Evolutionary conservation across 2,329 filamentous ascomycete genomes (phyloP), one percentile per base, ranked within the genome.

Genomic region (Ascochyta clinopodiicola): DNA sequence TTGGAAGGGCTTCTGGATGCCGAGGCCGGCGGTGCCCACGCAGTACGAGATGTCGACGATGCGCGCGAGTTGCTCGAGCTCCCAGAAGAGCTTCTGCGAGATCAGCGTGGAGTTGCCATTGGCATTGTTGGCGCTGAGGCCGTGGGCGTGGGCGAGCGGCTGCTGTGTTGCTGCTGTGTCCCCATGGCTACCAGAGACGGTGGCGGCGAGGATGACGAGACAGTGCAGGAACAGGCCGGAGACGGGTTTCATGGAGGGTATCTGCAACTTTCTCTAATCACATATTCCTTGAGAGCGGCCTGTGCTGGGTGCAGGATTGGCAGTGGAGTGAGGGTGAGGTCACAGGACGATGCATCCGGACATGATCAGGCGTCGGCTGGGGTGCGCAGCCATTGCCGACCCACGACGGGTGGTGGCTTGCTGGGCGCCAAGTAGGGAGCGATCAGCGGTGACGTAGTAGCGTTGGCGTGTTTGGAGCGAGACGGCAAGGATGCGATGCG

Each of bases 41-140:
- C 95, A 99, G 78, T 98, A 98, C 43, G 92, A 82, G 56, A 98
- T 95, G 74, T 99, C 95, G 60, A 97, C 94, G 24, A 98, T 84
- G 49, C 93, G 88, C n/a, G 94, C 86, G 51, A 94, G 81, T 68
- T 96, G 90, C 76, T 97, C 92, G 13, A 99, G 86, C 17, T 91
- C 88, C 55, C 84, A 80, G 77, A 96, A 98, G 58, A 97, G 82
- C 22, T 80, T 69, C 25, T 77, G 69, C 4, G 89, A 87, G 51
- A 95, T 73, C 29, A 72, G 66, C 60, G 68, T 74, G 59, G 67
- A 68, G 59, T 69, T 70, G 62, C 43, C 56, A 42, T 57, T 46
- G 44, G 53, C 63, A 45, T 48, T 43, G 37, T 52, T 48, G 35
- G 38, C 32, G 34, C 56, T 45, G 29, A 44, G 53, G 34, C 56